Evolutionary conservation across 2,329 filamentous ascomycete genomes (phyloP).

Genomic region (Colletotrichum lupini): DNA sequence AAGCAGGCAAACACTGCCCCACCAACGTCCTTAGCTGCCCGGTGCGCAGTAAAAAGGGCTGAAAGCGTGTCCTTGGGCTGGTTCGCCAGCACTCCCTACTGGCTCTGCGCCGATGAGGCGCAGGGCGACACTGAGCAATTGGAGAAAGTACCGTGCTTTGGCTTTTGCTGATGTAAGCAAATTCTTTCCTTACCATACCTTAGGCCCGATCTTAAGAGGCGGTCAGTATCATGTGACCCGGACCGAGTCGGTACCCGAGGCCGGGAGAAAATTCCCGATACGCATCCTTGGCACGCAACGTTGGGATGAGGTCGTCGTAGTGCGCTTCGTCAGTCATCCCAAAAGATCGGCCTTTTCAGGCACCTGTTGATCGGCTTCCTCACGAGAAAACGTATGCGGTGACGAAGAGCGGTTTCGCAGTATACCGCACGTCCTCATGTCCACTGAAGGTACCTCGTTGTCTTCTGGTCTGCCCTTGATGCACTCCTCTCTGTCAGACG

Average conservation of each 20-base stretch:
- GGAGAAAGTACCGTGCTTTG: slow-evolving; percentile 28
- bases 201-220: neutral
- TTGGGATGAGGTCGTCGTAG: slow-evolving; percentile 6
- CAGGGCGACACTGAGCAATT: slow-evolving; percentile 12
- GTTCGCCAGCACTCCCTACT: neutral
- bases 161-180: slow-evolving; percentile 19
- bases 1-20: slow-evolving; percentile 21
- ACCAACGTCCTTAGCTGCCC: slow-evolving; percentile 15
- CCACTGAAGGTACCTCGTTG: neutral
- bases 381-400: neutral
- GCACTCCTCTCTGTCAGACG: slow-evolving; percentile 12
- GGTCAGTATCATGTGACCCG: slow-evolving; percentile 15
- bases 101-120: slow-evolving; percentile 13
- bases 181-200: too few species aligned
- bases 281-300: slow-evolving; percentile 14
- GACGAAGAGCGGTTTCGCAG: slow-evolving; percentile 10
- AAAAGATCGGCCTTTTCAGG: neutral
- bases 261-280: neutral
- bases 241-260: slow-evolving; percentile 2
- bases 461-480: neutral
- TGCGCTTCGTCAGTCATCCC: slow-evolving; percentile 17
- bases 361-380: neutral
- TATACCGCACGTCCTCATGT: neutral
- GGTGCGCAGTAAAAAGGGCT: slow-evolving; percentile 5
- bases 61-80: slow-evolving; percentile 10